Percentiles rank a stretch among this genome's conserved stretches.
Conservation (phyloP, 2,329 filamentous ascomycete genomes). For the Teratosphaeria zuluensis region DNA sequence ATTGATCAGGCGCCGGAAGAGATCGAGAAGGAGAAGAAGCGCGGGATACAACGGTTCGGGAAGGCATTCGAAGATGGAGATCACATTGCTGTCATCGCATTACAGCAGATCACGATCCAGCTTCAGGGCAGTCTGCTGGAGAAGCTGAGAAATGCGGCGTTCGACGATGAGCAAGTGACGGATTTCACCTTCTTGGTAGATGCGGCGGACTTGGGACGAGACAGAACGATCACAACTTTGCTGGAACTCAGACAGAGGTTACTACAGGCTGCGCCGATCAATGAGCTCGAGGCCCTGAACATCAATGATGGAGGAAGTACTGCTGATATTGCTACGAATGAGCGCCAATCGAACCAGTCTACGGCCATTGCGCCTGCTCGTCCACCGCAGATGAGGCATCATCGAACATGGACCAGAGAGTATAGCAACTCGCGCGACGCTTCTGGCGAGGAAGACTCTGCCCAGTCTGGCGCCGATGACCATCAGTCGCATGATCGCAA, state of each 20-base stretch:
- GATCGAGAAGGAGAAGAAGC: conserved; percentile 23
- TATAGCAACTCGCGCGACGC: conserved; percentile 11
- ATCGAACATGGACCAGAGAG: conserved; percentile 14
- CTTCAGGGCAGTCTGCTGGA: conserved; percentile 21
- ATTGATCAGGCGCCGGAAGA: conserved; percentile 23
- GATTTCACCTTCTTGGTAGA: conserved; percentile 23
- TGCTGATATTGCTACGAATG: not conserved
- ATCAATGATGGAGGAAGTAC: not conserved
- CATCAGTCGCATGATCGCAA: conserved; percentile 9
- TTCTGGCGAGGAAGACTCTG: conserved; percentile 18
- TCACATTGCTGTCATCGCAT: conserved; percentile 20
- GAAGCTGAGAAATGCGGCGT: conserved; percentile 21
- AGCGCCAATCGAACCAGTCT: not conserved
- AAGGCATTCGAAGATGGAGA: conserved; percentile 24
- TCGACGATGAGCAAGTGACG: conserved; percentile 19
- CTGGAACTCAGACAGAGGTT: conserved; percentile 22
- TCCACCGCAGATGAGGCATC: conserved; percentile 3
- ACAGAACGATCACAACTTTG: conserved; percentile 21
- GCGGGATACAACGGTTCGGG: conserved; percentile 22
- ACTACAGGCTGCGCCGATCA: conserved; percentile 8
- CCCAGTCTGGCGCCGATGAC: conserved; percentile 16
- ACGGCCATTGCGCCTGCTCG: not conserved
- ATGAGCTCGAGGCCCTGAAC: not conserved
- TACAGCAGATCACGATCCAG: conserved; percentile 24
- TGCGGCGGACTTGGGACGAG: conserved; percentile 21